These are phyloP conservation scores for Monilinia laxa DNA, from an alignment of 2,329 filamentous ascomycete genomes.

Conservation along the genomic window DNA sequence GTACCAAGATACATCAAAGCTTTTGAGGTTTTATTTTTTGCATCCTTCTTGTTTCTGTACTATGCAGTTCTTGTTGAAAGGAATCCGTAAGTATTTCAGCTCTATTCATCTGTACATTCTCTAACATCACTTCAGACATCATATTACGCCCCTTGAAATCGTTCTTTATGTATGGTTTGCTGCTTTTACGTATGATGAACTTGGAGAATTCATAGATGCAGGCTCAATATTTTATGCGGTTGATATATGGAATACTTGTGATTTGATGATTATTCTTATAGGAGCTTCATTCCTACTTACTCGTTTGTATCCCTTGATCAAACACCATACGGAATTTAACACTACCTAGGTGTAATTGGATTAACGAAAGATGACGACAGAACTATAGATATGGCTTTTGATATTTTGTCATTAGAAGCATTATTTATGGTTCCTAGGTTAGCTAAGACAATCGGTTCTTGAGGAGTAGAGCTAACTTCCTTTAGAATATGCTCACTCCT, in stretches of 20 bases:
- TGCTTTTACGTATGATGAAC: slow-evolving; percentile 83
- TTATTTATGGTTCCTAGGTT: slow-evolving; percentile 80
- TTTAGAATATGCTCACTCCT: slow-evolving; percentile 78
- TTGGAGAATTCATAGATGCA: slow-evolving; percentile 81
- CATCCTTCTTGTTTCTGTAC: slow-evolving; percentile 73
- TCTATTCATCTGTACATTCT: neutral
- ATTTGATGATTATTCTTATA: slow-evolving; percentile 71
- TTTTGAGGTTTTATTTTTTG: slow-evolving; percentile 81
- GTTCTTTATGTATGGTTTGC: slow-evolving; percentile 82
- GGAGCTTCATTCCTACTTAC: slow-evolving; percentile 69
- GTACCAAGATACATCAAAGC: slow-evolving; percentile 83
- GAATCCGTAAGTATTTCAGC: slow-evolving; percentile 47
- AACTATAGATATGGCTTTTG: slow-evolving; percentile 78
- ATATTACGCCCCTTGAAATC: slow-evolving; percentile 67
- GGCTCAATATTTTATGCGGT: slow-evolving; percentile 82
- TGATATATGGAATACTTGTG: slow-evolving; percentile 78
- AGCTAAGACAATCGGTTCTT: slow-evolving; percentile 23
- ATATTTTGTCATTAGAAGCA: slow-evolving; percentile 85
- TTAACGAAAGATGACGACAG: slow-evolving; percentile 57
- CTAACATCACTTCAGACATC: slow-evolving; percentile 39
- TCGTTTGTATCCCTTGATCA: slow-evolving; percentile 52
- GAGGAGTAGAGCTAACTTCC: slow-evolving; percentile 21
- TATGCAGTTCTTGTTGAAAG: slow-evolving; percentile 81
- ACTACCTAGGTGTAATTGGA: slow-evolving; percentile 60
- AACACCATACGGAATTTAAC: slow-evolving; percentile 17